A percentile compares a stretch with the other conserved stretches of the same genome.
These are phyloP conservation scores for Trichosphaerium sp. DNA, from an alignment of 78 protist species.

Conservation along the genomic window DNA sequence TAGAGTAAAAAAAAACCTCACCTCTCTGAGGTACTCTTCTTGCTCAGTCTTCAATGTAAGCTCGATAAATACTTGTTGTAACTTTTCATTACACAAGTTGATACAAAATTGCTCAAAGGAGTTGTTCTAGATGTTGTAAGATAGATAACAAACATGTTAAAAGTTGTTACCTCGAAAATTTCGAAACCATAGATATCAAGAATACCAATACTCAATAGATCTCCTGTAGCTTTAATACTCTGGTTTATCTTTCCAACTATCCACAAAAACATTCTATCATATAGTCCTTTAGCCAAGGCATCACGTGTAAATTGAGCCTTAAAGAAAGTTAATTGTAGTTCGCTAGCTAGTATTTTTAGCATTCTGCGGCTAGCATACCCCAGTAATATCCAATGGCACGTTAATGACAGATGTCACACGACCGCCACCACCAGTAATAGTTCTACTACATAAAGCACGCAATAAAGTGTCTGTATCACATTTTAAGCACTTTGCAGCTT, in stretches of 20 bases:
- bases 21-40: constrained; percentile 80
- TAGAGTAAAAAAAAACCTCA: not conserved
- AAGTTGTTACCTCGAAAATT: constrained; percentile 45
- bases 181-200: constrained; percentile 94
- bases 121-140: constrained; percentile 42
- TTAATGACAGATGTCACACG: constrained; percentile 24
- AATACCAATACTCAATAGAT: constrained; percentile 52
- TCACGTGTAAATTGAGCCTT: constrained; percentile 62
- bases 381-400: constrained; percentile 34
- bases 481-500: constrained; percentile 33
- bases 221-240: constrained; percentile 11
- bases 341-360: no score
- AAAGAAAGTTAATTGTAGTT: no score
- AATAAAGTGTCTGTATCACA: constrained; percentile 1
- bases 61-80: constrained; percentile 87
- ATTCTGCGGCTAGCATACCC: no score
- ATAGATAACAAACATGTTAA: not conserved
- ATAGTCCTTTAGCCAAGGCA: constrained; percentile 71
- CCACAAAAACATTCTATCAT: constrained; percentile 63
- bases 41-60: constrained; percentile 79
- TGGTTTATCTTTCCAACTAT: constrained; percentile 46
- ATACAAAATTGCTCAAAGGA: constrained; percentile 91
- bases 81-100: constrained; percentile 91
- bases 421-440: constrained; percentile 50
- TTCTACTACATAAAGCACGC: constrained; percentile 30